phyloP scores from a whole-genome alignment of 768 basidiomycete genomes.

The Serpula lacrymans region DNA sequence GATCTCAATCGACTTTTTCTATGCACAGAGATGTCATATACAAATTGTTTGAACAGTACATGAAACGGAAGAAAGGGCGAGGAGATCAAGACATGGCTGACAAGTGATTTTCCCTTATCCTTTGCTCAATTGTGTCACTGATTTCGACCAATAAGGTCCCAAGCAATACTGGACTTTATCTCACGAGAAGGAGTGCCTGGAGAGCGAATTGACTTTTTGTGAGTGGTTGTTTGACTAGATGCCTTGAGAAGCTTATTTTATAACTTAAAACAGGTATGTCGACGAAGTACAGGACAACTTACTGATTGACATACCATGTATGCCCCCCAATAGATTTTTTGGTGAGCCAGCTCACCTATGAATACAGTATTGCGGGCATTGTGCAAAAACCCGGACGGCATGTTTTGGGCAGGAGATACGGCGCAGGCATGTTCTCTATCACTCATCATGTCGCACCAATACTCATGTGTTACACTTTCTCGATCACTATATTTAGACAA shows the following conservation, averaged over 20 bases:
- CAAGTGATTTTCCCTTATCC: constrained; percentile 32
- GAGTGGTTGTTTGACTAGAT: constrained; percentile 12
- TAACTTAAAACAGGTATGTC: constrained; percentile 48
- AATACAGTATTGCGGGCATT: constrained; percentile 54
- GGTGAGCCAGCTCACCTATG: constrained; percentile 3
- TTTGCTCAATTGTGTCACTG: background rate
- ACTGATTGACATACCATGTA: constrained; percentile 60
- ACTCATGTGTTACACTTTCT: no score
- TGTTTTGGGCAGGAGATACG: constrained; percentile 81
- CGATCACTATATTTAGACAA: no score
- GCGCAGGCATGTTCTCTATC: no score
- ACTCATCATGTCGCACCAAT: no score
- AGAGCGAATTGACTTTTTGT: constrained; percentile 54
- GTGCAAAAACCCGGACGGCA: constrained; percentile 61
- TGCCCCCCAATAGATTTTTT: constrained; percentile 10
- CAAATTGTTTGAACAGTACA: constrained; percentile 50
- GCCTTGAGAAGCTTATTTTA: background rate
- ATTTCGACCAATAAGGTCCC: constrained; percentile 38
- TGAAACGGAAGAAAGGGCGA: constrained; percentile 37
- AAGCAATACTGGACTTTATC: constrained; percentile 41
- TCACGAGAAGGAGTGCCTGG: constrained; percentile 29
- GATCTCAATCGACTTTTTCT: constrained; percentile 54
- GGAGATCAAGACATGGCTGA: constrained; percentile 58
- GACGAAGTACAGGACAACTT: constrained; percentile 76
- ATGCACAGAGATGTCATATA: constrained; percentile 47